phyloP scores from a whole-genome alignment of 768 basidiomycete genomes.

The Phanerodontia chrysosporium region DNA sequence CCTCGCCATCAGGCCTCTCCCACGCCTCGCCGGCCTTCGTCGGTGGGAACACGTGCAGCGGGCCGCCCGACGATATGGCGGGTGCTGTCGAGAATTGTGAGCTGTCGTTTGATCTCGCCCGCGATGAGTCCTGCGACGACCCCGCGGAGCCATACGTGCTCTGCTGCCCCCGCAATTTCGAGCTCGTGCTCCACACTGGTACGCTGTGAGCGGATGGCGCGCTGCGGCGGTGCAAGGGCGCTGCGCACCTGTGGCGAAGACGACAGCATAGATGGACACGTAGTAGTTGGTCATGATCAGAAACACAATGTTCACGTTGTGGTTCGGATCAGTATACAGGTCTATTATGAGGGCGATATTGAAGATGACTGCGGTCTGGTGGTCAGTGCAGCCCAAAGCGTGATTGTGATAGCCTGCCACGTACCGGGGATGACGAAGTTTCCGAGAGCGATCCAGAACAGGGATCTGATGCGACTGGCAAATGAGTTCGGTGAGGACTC shows the following conservation, averaged over 20 bases:
- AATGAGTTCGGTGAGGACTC: not conserved
- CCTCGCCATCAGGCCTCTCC: too few species aligned
- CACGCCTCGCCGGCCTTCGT: too few species aligned
- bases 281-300: not conserved
- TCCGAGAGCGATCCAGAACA: conserved; percentile 1
- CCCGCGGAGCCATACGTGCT: not conserved
- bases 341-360: not conserved
- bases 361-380: not conserved
- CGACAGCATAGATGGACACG: not conserved
- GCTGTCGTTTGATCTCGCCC: too few species aligned
- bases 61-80: too few species aligned
- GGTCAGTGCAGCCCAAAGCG: too few species aligned
- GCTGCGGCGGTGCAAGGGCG: not conserved
- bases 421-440: conserved; percentile 1
- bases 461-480: not conserved
- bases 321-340: not conserved
- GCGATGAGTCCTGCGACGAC: too few species aligned
- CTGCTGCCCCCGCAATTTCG: not conserved
- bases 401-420: too few species aligned
- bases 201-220: not conserved
- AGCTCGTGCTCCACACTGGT: not conserved
- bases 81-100: too few species aligned
- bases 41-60: too few species aligned
- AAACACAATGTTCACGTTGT: not conserved
- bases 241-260: not conserved